Evolutionary conservation across 1,284 basidiomycete genomes (phyloP).

Genomic region (Microbotryum scabiosae): DNA sequence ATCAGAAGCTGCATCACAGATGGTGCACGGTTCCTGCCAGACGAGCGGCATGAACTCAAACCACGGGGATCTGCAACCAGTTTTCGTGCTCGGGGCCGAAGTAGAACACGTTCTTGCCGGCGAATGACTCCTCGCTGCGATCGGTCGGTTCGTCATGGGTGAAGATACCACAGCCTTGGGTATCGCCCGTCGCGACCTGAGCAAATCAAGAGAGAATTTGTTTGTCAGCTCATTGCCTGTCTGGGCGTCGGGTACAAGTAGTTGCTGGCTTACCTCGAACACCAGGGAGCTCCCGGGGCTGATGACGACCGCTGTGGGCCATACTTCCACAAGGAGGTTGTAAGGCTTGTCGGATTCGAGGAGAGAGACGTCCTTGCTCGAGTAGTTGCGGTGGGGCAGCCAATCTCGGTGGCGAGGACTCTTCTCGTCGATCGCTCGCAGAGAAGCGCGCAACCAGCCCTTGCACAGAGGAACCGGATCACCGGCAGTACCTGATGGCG

Average conservation of each 20-base stretch:
- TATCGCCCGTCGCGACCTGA: conserved; percentile 14
- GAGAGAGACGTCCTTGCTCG: conserved; percentile 31
- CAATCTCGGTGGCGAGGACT: conserved; percentile 32
- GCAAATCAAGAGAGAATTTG: background rate
- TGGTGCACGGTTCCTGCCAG: too few relatives aligned
- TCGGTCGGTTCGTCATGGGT: conserved; percentile 21
- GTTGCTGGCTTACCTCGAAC: conserved; percentile 29
- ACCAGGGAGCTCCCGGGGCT: conserved; percentile 32
- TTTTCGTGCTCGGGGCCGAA: conserved; percentile 20
- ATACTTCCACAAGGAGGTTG: conserved; percentile 36
- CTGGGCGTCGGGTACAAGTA: background rate
- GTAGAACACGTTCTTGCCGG: conserved; percentile 16
- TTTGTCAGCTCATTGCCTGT: background rate
- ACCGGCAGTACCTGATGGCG: conserved; percentile 33
- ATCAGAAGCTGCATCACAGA: too few relatives aligned
- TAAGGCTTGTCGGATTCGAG: conserved; percentile 33
- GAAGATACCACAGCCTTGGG: conserved; percentile 34
- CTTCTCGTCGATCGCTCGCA: conserved; percentile 33
- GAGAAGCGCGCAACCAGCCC: conserved; percentile 38
- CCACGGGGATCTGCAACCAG: conserved; percentile 20
- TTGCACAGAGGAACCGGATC: conserved; percentile 38
- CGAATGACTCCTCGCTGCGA: conserved; percentile 11
- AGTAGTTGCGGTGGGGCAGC: conserved; percentile 36
- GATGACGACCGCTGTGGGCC: conserved; percentile 39
- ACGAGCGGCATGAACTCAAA: background rate